phyloP scores from a whole-genome alignment of 2,329 filamentous ascomycete genomes.

The Nannizziopsis arthrosporioides region DNA sequence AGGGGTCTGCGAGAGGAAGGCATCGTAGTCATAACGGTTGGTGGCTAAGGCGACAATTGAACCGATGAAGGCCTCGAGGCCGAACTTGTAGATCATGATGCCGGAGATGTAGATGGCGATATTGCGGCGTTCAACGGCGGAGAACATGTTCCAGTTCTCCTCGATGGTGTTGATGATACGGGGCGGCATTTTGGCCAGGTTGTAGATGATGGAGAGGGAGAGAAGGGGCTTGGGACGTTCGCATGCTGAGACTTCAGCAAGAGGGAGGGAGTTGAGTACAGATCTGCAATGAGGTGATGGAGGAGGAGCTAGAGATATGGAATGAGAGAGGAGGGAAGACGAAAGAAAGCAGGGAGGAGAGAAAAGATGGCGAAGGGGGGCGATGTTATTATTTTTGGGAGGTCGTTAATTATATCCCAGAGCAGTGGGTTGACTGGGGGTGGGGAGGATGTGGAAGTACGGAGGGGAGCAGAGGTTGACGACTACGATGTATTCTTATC shows the following conservation, averaged over 20 bases:
- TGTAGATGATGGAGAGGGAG: conserved; percentile 1
- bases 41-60: conserved; percentile 40
- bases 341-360: not conserved
- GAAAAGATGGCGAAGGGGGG: not conserved
- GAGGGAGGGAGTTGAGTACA: not conserved
- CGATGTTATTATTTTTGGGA: not conserved
- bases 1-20: conserved; percentile 21
- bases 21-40: conserved; percentile 41
- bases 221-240: not conserved
- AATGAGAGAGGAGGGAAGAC: not conserved
- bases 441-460: not conserved
- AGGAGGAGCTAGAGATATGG: not conserved
- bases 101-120: conserved; percentile 39
- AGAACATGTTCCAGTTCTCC: conserved; percentile 25
- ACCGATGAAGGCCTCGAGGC: conserved; percentile 42
- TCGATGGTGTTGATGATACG: conserved; percentile 5
- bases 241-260: conserved; percentile 2
- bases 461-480: not conserved
- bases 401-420: not conserved
- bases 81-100: conserved; percentile 45
- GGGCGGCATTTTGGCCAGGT: conserved; percentile 4
- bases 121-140: conserved; percentile 35
- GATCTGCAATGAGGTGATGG: not conserved
- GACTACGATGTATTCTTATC: too few relatives aligned
- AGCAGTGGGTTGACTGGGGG: not conserved